Evolutionary conservation across 441 rosid species (phyloP).

Genomic region (Aleurites moluccanus): DNA sequence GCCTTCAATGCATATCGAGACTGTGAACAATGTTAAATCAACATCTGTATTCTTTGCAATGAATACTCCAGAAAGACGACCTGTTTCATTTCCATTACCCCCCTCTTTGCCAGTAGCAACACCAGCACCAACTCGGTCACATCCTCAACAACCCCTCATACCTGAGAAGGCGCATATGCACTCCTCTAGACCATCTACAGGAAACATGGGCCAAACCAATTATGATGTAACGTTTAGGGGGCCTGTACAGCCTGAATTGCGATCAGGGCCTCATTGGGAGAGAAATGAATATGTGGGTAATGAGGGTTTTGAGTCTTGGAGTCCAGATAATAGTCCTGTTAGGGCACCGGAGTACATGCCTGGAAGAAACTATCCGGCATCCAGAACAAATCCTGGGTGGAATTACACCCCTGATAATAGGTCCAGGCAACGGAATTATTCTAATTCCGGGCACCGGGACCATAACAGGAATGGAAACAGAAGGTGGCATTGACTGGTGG

Average conservation of each 20-base stretch:
- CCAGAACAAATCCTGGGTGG: slow-evolving; percentile 34
- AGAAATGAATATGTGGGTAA: slow-evolving; percentile 39
- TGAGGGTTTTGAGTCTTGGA: slow-evolving; percentile 82
- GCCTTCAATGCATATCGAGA: slow-evolving; percentile 28
- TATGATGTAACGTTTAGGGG: slow-evolving; percentile 32
- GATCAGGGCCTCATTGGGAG: slow-evolving; percentile 37
- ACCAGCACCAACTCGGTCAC: slow-evolving; percentile 25
- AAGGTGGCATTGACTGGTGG: slow-evolving; percentile 55
- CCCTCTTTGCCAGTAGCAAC: slow-evolving; percentile 5
- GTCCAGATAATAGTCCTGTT: slow-evolving; percentile 79
- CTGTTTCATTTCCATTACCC: slow-evolving; percentile 27
- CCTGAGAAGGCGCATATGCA: slow-evolving; percentile 30
- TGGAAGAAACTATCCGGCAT: slow-evolving; percentile 44
- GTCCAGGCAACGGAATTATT: slow-evolving; percentile 49
- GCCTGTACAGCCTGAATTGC: slow-evolving; percentile 31
- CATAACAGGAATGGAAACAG: slow-evolving; percentile 44
- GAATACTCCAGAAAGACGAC: slow-evolving; percentile 27
- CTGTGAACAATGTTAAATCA: slow-evolving; percentile 20
- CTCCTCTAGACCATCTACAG: slow-evolving; percentile 38
- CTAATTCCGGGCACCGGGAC: slow-evolving; percentile 40
- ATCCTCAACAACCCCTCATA: slow-evolving; percentile 32
- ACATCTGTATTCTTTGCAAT: slow-evolving; percentile 16
- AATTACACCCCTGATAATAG: slow-evolving; percentile 39
- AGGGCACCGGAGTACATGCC: slow-evolving; percentile 32
- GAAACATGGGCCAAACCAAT: slow-evolving; percentile 43